These are phyloP conservation scores for Lichtheimia ramosa DNA, from an alignment of 371 early-diverging fungal genomes.

Conservation along the genomic window DNA sequence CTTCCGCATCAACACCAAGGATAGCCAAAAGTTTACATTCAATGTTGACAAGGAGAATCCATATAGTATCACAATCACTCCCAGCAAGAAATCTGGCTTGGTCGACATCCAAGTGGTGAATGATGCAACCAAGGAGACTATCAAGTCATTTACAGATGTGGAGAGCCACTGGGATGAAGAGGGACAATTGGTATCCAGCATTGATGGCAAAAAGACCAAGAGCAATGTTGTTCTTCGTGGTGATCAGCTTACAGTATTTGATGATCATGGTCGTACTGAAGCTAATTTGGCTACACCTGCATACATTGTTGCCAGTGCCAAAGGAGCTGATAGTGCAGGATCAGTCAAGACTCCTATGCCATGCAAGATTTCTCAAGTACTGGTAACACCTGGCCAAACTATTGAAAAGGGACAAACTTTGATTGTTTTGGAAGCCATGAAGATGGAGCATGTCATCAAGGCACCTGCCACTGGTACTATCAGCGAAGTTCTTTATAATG, in stretches of 20 bases:
- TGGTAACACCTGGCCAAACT: slow-evolving; percentile 77
- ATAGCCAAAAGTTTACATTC: slow-evolving; percentile 39
- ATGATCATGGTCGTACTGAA: slow-evolving; percentile 55
- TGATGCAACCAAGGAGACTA: slow-evolving; percentile 14
- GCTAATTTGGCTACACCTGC: slow-evolving; percentile 63
- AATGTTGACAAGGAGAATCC: slow-evolving; percentile 19
- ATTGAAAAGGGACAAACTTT: slow-evolving; percentile 85
- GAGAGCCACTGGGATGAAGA: slow-evolving; percentile 36
- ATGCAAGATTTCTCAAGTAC: slow-evolving; percentile 90
- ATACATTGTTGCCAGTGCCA: slow-evolving; percentile 47
- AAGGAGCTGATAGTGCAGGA: slow-evolving; percentile 57
- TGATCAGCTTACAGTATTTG: slow-evolving; percentile 68
- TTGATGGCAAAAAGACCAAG: slow-evolving; percentile 59
- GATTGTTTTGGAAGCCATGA: slow-evolving; percentile 95
- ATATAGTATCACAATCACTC: slow-evolving; percentile 30
- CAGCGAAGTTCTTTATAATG: slow-evolving; percentile 71
- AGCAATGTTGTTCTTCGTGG: slow-evolving; percentile 62
- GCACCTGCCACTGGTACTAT: slow-evolving; percentile 80
- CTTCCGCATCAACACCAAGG: slow-evolving; percentile 59
- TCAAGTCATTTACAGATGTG: slow-evolving; percentile 31
- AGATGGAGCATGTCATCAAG: slow-evolving; percentile 96
- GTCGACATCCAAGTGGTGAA: slow-evolving; percentile 36
- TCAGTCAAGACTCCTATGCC: slow-evolving; percentile 94
- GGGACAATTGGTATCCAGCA: slow-evolving; percentile 51
- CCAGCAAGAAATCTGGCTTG: slow-evolving; percentile 10